These are phyloP conservation scores for Sporothrix pallida DNA, from an alignment of 2,329 filamentous ascomycete species.

Conservation along the genomic window DNA sequence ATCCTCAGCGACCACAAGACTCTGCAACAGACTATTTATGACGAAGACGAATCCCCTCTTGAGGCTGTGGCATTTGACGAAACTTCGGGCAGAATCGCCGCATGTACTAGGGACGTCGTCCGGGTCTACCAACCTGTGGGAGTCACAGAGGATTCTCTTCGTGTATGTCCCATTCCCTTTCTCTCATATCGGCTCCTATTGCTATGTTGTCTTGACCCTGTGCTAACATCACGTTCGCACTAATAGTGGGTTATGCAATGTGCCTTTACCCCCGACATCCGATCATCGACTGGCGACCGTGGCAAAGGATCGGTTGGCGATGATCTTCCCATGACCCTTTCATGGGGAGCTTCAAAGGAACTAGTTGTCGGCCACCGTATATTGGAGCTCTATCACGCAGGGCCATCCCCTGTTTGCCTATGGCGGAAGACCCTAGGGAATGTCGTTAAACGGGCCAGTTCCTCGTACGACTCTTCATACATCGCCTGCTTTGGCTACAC, in stretches of 20 bases:
- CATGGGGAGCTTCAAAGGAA: constrained; percentile 88
- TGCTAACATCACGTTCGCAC: not conserved
- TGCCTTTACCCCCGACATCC: constrained; percentile 41
- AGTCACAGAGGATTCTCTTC: constrained; percentile 71
- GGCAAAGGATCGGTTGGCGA: constrained; percentile 45
- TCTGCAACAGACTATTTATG: constrained; percentile 88
- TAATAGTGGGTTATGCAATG: constrained; percentile 69
- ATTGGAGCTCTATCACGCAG: constrained; percentile 70
- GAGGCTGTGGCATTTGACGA: constrained; percentile 83
- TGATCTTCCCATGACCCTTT: constrained; percentile 59
- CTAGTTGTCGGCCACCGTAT: constrained; percentile 75
- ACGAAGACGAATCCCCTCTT: constrained; percentile 71
- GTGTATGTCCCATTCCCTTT: constrained; percentile 58
- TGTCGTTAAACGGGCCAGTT: constrained; percentile 72
- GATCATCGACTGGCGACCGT: constrained; percentile 44
- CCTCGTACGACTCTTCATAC: constrained; percentile 86
- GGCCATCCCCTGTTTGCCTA: constrained; percentile 58
- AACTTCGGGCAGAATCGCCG: constrained; percentile 81
- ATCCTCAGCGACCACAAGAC: constrained; percentile 76
- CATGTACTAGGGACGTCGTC: constrained; percentile 68
- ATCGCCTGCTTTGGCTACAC: constrained; percentile 80
- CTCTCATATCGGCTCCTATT: not conserved
- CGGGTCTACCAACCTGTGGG: constrained; percentile 81
- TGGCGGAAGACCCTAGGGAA: constrained; percentile 80
- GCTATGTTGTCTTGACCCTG: too few species aligned